A percentile compares a stretch with the other conserved stretches of the same genome.
phyloP scores from a whole-genome alignment of 2,329 filamentous ascomycete species.

The Bimuria novae-zelandiae region DNA sequence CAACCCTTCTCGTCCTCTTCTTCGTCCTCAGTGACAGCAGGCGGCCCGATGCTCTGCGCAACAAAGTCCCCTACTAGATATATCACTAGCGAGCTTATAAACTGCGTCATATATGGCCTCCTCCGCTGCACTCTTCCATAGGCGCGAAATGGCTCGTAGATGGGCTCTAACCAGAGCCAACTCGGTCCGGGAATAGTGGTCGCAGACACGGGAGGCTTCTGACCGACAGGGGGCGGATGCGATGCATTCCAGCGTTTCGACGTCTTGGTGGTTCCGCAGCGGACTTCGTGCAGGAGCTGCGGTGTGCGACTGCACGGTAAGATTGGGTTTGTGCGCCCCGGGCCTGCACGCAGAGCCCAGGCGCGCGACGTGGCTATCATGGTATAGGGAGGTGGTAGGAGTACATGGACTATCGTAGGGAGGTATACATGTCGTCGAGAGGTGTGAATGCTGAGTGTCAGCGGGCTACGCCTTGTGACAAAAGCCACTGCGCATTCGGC shows the following conservation, averaged over 20 bases:
- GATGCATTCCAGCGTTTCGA: conserved; percentile 21
- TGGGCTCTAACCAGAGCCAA: conserved; percentile 54
- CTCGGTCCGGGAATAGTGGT: conserved; percentile 50
- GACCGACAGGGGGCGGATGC: conserved; percentile 23
- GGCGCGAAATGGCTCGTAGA: conserved; percentile 52
- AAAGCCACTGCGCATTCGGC: conserved; percentile 26
- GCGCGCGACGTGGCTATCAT: conserved; percentile 39
- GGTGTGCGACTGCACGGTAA: neutral
- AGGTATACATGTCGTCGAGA: conserved; percentile 1
- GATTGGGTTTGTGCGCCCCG: conserved; percentile 27
- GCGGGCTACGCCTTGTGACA: conserved; percentile 18
- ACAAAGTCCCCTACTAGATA: conserved; percentile 78
- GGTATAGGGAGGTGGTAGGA: conserved; percentile 18
- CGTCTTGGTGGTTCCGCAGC: conserved; percentile 4
- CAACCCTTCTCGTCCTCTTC: conserved; percentile 39
- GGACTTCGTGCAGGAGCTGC: neutral
- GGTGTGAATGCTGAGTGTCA: conserved; percentile 18
- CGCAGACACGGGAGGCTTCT: conserved; percentile 21
- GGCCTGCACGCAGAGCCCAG: conserved; percentile 26
- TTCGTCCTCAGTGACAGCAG: conserved; percentile 9
- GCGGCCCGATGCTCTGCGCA: conserved; percentile 68
- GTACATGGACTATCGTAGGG: conserved; percentile 11
- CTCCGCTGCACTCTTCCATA: conserved; percentile 74
- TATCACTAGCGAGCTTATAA: conserved; percentile 75
- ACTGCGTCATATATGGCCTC: conserved; percentile 78